These are phyloP conservation scores for Solanum ahanhuiri DNA, from an alignment of 257 asterid species.

Conservation along the genomic window DNA sequence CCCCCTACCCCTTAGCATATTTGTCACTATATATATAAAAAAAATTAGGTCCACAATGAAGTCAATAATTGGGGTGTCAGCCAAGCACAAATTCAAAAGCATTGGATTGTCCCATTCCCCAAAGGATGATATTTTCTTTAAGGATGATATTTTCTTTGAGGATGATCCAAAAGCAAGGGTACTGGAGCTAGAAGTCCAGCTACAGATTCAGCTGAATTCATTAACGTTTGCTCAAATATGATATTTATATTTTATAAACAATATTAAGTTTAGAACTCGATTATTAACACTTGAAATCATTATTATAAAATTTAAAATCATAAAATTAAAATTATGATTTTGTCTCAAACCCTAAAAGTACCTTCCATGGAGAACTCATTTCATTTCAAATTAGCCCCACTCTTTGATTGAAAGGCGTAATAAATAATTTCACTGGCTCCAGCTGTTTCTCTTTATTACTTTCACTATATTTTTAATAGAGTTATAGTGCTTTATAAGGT, in stretches of 20 bases:
- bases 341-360: background rate
- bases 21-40: background rate
- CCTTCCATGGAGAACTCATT: background rate
- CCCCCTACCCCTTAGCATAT: background rate
- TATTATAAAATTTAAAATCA: accelerated
- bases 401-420: background rate
- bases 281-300: background rate
- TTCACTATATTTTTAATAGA: background rate
- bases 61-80: slow-evolving; percentile 10
- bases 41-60: background rate
- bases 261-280: accelerated
- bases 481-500: background rate
- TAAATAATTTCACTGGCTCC: background rate
- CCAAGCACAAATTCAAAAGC: slow-evolving; percentile 15
- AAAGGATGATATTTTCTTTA: background rate
- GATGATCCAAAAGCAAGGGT: background rate
- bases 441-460: slow-evolving; percentile 2
- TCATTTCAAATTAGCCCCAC: background rate
- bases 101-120: slow-evolving; percentile 9
- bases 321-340: background rate
- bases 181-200: background rate
- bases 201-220: accelerated
- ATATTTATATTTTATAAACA: too few species aligned
- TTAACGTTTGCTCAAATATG: background rate
- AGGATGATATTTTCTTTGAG: background rate